A percentile compares a stretch with the other conserved stretches of the same genome.
These are phyloP conservation scores for Inonotus obliquus DNA, from an alignment of 1,284 basidiomycete species.

Conservation along the genomic window DNA sequence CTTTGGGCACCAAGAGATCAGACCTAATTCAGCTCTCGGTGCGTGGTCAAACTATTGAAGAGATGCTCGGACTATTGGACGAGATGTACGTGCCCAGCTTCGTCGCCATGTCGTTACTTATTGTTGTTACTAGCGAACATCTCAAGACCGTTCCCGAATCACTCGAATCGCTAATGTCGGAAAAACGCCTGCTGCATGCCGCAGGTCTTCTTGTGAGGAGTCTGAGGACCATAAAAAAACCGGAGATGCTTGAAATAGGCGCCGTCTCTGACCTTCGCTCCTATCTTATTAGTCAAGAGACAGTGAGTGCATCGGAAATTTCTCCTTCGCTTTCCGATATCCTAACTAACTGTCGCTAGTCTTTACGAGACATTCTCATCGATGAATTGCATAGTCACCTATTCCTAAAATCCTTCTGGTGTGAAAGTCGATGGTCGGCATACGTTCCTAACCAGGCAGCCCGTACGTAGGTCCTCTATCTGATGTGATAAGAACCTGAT, in stretches of 20 bases:
- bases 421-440: slow-evolving; percentile 86
- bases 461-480: slow-evolving; percentile 46
- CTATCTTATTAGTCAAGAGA: slow-evolving; percentile 87
- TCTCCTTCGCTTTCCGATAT: not conserved
- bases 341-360: slow-evolving; percentile 39
- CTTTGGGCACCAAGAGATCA: slow-evolving; percentile 70
- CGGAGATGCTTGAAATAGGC: slow-evolving; percentile 92
- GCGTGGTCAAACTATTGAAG: slow-evolving; percentile 78
- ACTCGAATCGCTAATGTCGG: slow-evolving; percentile 91
- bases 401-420: slow-evolving; percentile 98
- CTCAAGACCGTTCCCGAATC: slow-evolving; percentile 90
- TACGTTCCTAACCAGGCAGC: slow-evolving; percentile 78
- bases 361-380: slow-evolving; percentile 85
- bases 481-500: slow-evolving; percentile 11
- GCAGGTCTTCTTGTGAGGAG: slow-evolving; percentile 85
- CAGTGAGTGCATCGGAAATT: slow-evolving; percentile 44
- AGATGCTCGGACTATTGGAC: slow-evolving; percentile 88
- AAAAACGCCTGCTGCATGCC: slow-evolving; percentile 90
- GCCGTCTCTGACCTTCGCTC: slow-evolving; percentile 85
- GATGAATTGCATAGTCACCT: slow-evolving; percentile 97
- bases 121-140: slow-evolving; percentile 60
- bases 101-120: slow-evolving; percentile 9
- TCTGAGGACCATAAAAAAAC: slow-evolving; percentile 86
- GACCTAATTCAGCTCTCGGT: slow-evolving; percentile 86
- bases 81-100: slow-evolving; percentile 67